Evolutionary conservation across 2,329 filamentous ascomycete genomes (phyloP), one percentile per base, ranked within the genome.

Genomic region (Paraphaeosphaeria sporulosa): DNA sequence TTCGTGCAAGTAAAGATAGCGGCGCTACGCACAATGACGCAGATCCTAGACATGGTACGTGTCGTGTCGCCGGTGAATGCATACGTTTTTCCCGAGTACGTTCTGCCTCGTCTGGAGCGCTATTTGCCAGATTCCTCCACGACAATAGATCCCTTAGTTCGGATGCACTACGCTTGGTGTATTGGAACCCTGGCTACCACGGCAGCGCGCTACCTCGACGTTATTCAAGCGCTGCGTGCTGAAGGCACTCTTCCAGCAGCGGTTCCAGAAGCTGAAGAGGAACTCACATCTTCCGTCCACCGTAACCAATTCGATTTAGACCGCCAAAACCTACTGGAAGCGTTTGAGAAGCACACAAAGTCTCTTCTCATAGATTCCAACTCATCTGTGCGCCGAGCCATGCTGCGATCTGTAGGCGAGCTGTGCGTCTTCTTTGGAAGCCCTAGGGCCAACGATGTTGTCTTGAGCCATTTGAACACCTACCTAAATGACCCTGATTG

Each of bases 401-500:
- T 99, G 72, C 82, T 99, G 47, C 90, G 90, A 9, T 98, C 95
- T 8, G 94, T 99, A 0, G 90, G 94, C 0, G 92, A 93, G 63
- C 84, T 99, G 1, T 99, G 95, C 74, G 88, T 97, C 66, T 98
- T 99, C 78, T 98, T 99, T 67, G 93, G 93, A 3, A 94, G 91
- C 62, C 86, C 89, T n/a, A 90, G 93, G 71, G 91, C 94, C 1
- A 97, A 96, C 75, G 95, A 99, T 73, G 92, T 99, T n/a, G 89
- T 99, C 17, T 82, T 99, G 23, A 96, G 93, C 34, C 95, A 99
- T 79, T 83, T 99, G 30, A 98, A 98, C 73, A 99, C 95, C 0
- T 99, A 99, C 71, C 81, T 99, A 9, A 99, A 99, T 67, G 95
- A 98, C 70, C 88, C 90, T 44, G 94, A 99, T 75, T 99, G 95